Conservation (phyloP, 2,329 filamentous ascomycete genomes). For the Alternaria sp. region DNA sequence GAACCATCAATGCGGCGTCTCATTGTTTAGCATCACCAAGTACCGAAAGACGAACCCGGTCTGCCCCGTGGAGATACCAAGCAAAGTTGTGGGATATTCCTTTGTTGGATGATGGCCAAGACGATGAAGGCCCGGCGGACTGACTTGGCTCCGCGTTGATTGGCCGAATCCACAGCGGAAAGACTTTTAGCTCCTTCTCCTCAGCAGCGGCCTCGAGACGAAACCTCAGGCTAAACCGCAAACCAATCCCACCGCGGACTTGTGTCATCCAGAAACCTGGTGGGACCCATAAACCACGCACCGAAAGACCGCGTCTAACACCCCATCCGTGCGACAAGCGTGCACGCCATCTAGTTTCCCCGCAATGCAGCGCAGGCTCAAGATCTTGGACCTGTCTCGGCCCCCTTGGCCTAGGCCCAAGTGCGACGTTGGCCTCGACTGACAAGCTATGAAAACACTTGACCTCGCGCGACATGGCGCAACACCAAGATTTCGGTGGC, state of each 20-base stretch:
- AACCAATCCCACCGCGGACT: not conserved
- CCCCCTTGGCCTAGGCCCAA: constrained; percentile 28
- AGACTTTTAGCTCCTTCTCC: not conserved
- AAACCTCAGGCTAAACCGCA: constrained; percentile 16
- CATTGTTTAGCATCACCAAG: constrained; percentile 1
- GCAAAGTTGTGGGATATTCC: not conserved
- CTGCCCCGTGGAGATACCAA: constrained; percentile 16
- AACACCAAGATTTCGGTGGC: constrained; percentile 28
- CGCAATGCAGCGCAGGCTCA: constrained; percentile 16
- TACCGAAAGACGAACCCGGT: constrained; percentile 11
- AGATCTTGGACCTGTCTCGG: constrained; percentile 27
- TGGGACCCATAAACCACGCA: constrained; percentile 9
- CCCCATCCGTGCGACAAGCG: constrained; percentile 10
- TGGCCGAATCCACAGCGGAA: constrained; percentile 10
- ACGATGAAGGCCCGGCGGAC: not conserved
- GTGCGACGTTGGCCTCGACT: constrained; percentile 13
- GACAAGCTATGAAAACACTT: constrained; percentile 11
- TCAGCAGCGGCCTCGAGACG: constrained; percentile 24
- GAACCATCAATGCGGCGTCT: not conserved
- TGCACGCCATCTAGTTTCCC: constrained; percentile 3
- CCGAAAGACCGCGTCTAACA: constrained; percentile 10
- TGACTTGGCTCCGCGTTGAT: constrained; percentile 24
- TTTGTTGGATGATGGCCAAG: constrained; percentile 20
- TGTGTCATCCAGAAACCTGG: not conserved
- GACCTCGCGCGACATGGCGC: constrained; percentile 14